A percentile compares a stretch with the other conserved stretches of the same genome.
phyloP scores from a whole-genome alignment of 2,329 filamentous ascomycete genomes.

The Chaetoscypha palmicola region DNA sequence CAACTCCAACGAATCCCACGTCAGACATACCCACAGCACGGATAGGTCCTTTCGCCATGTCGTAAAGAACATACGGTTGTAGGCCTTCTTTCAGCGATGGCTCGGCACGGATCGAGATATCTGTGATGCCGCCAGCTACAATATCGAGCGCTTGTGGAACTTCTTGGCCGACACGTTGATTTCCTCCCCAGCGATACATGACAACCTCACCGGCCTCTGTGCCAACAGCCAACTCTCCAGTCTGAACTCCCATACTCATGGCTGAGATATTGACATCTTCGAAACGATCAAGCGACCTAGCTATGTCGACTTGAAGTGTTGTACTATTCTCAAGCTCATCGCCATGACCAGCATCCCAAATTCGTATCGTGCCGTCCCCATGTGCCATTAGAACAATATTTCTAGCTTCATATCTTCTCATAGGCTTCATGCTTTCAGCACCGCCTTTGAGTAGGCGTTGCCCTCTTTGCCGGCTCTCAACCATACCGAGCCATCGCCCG shows the following conservation, averaged over 20 bases:
- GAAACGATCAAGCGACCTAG: conserved; percentile 71
- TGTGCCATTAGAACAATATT: conserved; percentile 84
- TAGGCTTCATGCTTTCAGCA: conserved; percentile 58
- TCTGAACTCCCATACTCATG: conserved; percentile 74
- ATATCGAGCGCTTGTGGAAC: conserved; percentile 44
- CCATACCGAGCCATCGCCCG: conserved; percentile 80
- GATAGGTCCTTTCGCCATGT: conserved; percentile 76
- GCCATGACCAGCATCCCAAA: conserved; percentile 88
- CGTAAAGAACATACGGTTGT: conserved; percentile 71
- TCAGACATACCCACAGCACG: conserved; percentile 79
- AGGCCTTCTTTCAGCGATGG: conserved; percentile 69
- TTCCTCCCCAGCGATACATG: conserved; percentile 82
- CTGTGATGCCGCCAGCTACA: conserved; percentile 63
- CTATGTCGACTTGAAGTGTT: conserved; percentile 79
- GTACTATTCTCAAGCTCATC: conserved; percentile 87
- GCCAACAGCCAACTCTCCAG: conserved; percentile 79
- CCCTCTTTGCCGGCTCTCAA: conserved; percentile 73
- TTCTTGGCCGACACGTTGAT: conserved; percentile 63
- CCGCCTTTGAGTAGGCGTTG: conserved; percentile 75
- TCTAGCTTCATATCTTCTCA: conserved; percentile 73
- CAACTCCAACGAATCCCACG: conserved; percentile 83
- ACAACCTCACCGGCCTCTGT: conserved; percentile 77
- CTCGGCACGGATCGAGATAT: conserved; percentile 68
- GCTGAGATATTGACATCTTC: conserved; percentile 68
- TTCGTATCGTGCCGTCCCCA: conserved; percentile 80